Conservation (phyloP, 495 filamentous ascomycete genomes). For the Hypoxylon trugodes region DNA sequence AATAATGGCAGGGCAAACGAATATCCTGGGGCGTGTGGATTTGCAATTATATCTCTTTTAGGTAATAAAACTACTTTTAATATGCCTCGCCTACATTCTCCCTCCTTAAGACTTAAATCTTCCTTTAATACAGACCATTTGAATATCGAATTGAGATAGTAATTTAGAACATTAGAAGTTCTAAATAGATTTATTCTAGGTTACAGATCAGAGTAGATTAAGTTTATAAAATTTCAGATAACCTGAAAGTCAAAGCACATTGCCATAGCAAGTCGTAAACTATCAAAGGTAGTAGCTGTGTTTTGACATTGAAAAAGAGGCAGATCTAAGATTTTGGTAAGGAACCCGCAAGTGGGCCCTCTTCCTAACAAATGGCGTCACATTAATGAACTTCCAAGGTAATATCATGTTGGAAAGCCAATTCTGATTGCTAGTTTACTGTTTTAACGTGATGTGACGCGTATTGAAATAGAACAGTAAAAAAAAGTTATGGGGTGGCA, state of each 20-base stretch:
- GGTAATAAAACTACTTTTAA: neutral
- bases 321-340: no score
- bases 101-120: neutral
- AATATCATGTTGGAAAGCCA: conserved; percentile 6
- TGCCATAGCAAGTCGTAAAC: no score
- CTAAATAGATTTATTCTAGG: no score
- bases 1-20: conserved; percentile 5
- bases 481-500: neutral
- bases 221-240: neutral
- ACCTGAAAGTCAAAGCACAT: no score
- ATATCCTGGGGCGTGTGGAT: neutral
- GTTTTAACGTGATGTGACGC: no score
- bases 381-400: neutral
- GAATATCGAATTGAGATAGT: no score
- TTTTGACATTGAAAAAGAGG: no score
- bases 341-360: no score
- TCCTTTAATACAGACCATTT: neutral
- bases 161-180: no score
- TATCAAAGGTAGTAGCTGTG: no score
- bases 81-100: conserved; percentile 2
- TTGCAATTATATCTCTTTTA: neutral
- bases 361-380: neutral
- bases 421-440: neutral
- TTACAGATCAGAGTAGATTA: neutral
- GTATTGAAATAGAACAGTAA: conserved; percentile 9